Evolutionary conservation across 768 basidiomycete species (phyloP).

Genomic region (Cubamyces sp.): DNA sequence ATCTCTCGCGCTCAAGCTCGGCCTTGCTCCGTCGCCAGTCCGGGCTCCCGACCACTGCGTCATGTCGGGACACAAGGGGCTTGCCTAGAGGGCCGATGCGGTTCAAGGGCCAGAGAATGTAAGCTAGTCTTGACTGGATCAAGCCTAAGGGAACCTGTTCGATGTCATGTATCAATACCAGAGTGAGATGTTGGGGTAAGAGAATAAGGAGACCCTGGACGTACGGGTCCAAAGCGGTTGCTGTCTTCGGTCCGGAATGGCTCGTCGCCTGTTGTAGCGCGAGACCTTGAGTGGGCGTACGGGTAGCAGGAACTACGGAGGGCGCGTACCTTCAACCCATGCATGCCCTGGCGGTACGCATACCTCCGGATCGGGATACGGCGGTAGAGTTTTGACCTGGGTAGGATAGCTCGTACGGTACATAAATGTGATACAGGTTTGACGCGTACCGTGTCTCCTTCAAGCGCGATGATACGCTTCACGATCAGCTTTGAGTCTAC

Average conservation of each 20-base stretch:
- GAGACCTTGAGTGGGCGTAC: neutral
- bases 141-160: conserved; percentile 34
- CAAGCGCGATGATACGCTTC: conserved; percentile 67
- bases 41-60: conserved; percentile 26
- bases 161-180: neutral
- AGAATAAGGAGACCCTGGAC: conserved; percentile 25
- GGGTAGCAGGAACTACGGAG: neutral
- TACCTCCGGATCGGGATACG: conserved; percentile 60
- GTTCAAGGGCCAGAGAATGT: conserved; percentile 35
- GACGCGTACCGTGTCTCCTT: conserved; percentile 54
- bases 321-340: conserved; percentile 71
- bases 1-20: conserved; percentile 44
- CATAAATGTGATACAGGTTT: no score
- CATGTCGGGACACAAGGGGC: conserved; percentile 20
- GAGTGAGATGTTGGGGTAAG: neutral
- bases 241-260: conserved; percentile 70
- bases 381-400: conserved; percentile 65
- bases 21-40: conserved; percentile 40
- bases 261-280: conserved; percentile 56
- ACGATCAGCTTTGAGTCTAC: conserved; percentile 54
- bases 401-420: no score
- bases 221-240: conserved; percentile 72
- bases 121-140: conserved; percentile 34
- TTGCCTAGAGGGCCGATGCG: conserved; percentile 34
- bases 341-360: conserved; percentile 63